These are phyloP conservation scores for Melampsora abietis-canadensis DNA, from an alignment of 1,284 basidiomycete species.

Conservation along the genomic window DNA sequence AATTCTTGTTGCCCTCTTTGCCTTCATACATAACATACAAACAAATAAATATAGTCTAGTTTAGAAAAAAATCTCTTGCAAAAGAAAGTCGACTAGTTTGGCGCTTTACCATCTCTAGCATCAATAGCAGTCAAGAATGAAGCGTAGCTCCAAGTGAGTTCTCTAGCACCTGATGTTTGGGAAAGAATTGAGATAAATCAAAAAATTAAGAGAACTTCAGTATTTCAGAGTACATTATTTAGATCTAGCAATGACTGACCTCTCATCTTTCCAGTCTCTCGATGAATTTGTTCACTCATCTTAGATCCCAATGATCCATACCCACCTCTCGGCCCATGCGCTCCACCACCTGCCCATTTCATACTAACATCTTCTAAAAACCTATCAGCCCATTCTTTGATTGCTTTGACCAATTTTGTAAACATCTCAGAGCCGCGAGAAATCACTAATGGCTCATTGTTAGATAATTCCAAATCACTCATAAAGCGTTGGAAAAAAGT, in stretches of 20 bases:
- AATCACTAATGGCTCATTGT: slow-evolving; percentile 1
- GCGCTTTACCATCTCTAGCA: slow-evolving; percentile 34
- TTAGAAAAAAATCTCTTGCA: background rate
- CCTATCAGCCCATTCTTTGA: slow-evolving; percentile 43
- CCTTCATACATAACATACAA: too few species aligned
- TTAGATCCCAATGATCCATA: background rate
- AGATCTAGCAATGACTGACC: slow-evolving; percentile 25
- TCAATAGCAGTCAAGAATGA: slow-evolving; percentile 36
- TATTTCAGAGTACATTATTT: background rate
- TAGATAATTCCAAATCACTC: slow-evolving; percentile 12
- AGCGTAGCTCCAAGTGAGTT: slow-evolving; percentile 40
- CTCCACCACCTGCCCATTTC: slow-evolving; percentile 31
- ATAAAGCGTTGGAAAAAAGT: slow-evolving; percentile 31
- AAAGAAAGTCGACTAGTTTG: background rate
- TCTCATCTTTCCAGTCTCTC: slow-evolving; percentile 42
- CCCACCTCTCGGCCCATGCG: slow-evolving; percentile 11
- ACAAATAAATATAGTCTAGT: too few species aligned
- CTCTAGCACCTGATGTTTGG: slow-evolving; percentile 28
- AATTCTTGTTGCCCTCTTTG: too few species aligned
- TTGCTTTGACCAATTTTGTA: slow-evolving; percentile 27
- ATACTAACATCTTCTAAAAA: slow-evolving; percentile 36
- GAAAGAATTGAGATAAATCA: background rate
- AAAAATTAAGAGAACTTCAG: background rate
- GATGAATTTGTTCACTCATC: slow-evolving; percentile 47
- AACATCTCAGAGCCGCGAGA: slow-evolving; percentile 33